These are phyloP conservation scores for Rhizophagus sp. DNA, from an alignment of 192 early-diverging fungal genomes.

Conservation along the genomic window DNA sequence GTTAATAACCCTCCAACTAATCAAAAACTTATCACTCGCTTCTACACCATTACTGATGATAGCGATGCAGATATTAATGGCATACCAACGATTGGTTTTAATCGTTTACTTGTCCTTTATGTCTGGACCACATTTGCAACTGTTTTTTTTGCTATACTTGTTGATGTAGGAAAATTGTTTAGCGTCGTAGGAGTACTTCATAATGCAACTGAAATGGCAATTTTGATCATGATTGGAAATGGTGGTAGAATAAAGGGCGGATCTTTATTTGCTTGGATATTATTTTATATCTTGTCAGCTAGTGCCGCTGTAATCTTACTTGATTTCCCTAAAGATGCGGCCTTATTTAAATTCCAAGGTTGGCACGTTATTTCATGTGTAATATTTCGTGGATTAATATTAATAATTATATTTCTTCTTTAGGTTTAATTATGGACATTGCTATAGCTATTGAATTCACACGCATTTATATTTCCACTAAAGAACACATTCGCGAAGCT, in stretches of 20 bases:
- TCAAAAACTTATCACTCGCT: background rate
- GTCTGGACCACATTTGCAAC: background rate
- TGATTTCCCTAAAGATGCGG: background rate
- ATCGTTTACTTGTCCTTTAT: conserved; percentile 11
- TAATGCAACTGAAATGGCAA: conserved; percentile 22
- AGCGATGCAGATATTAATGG: background rate
- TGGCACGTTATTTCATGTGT: background rate
- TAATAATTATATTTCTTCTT: background rate
- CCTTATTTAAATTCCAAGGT: conserved; percentile 14
- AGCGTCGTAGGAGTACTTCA: conserved; percentile 17
- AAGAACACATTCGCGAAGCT: background rate
- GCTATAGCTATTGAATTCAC: conserved; percentile 1
- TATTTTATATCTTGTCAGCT: background rate
- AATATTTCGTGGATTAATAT: background rate
- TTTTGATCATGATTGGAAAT: conserved; percentile 17
- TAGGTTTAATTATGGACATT: conserved; percentile 2
- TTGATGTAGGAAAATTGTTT: conserved; percentile 30
- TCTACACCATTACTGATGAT: background rate
- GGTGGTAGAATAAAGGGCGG: conserved; percentile 16
- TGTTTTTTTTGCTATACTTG: background rate
- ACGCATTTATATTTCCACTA: background rate
- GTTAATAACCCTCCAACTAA: background rate
- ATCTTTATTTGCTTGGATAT: background rate
- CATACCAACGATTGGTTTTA: background rate
- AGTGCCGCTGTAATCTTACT: background rate